phyloP scores from a whole-genome alignment of 495 filamentous ascomycete genomes.

The Hyaloscypha variabilis region DNA sequence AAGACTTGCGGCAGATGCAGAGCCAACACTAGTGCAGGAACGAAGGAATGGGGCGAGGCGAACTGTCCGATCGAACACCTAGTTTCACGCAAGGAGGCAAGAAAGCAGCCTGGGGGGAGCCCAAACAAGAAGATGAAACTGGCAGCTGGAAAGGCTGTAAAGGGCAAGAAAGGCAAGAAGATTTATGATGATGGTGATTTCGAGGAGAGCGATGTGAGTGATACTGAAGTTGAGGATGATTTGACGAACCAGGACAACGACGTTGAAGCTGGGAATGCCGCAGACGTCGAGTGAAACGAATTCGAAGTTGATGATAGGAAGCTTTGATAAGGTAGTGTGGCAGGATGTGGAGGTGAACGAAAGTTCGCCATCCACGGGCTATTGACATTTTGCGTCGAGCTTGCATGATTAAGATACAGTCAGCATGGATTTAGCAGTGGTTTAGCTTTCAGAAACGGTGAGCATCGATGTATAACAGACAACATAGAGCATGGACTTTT shows the following conservation, averaged over 20 bases:
- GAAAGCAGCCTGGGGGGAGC: conserved; percentile 14
- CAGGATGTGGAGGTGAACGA: neutral
- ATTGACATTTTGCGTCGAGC: neutral
- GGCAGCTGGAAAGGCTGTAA: neutral
- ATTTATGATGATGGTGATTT: too few relatives aligned
- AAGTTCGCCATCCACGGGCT: neutral
- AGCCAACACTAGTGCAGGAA: conserved; percentile 52
- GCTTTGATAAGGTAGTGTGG: neutral
- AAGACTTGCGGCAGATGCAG: conserved; percentile 78
- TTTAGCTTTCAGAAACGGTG: neutral
- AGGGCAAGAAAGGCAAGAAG: conserved; percentile 17
- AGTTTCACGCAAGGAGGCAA: conserved; percentile 22
- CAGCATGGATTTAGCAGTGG: neutral
- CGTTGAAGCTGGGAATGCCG: neutral
- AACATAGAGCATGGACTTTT: too few relatives aligned
- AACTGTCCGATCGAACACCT: conserved; percentile 53
- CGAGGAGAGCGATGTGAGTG: conserved; percentile 12
- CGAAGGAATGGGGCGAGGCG: conserved; percentile 44
- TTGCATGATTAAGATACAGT: neutral
- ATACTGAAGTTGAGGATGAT: conserved; percentile 2
- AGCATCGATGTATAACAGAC: too few relatives aligned
- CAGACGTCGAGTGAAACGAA: neutral
- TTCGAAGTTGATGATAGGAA: neutral
- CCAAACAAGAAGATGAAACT: conserved; percentile 2
- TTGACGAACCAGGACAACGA: neutral